Base-by-base conservation (phyloP, 1,284 basidiomycete species). In the Ustilago xerochloae region DNA sequence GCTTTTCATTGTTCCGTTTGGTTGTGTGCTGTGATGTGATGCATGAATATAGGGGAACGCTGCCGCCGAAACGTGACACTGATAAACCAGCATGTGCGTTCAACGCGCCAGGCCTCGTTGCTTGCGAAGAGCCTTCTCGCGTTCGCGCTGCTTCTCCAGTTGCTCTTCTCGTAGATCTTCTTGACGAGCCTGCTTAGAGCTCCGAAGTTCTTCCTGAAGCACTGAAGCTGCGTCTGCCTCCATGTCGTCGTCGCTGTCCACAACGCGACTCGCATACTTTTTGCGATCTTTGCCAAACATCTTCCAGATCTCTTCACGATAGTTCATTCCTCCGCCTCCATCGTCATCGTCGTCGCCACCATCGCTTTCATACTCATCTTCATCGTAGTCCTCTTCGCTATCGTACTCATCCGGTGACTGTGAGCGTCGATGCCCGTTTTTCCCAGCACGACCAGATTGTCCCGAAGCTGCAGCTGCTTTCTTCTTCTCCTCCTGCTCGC, bases 191-290 rank as follows among this genome's bases (percentile, higher is more conserved):
- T 72, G 62, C 47, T 54, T 62, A 0, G 80, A 69, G 32, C 77
- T 77, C 20, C 78, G 68, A 47, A 68, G 49, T 61, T 83, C 81
- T 36, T 83, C 81, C 38, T 66, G 60, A 20, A 75, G 48, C 45
- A 83, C 78, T 24, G 70, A 75, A 0, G 56, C 66, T 8, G 80
- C 77, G 22, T 78, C 81, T 4, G 81, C 81, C 46, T 83, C 81
- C 81, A 83, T 83, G 22, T 83, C 81, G 52, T 81, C 80, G 53
- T 81, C 79, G 68, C 77, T 79, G 35, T 80, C 77, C 33, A 77
- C 68, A 36, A 77, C 57, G 12, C 74, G 58, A 41, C 71, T 69
- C 2, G 73, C 66, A 48, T 81, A 81, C 57, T 68, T 59, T 18
- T 67, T 65, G 33, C 79, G 75, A 28, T 82, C 68, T 38, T 76